Conservation (phyloP, 2,329 filamentous ascomycete genomes). For the Fusarium sulawesiense region DNA sequence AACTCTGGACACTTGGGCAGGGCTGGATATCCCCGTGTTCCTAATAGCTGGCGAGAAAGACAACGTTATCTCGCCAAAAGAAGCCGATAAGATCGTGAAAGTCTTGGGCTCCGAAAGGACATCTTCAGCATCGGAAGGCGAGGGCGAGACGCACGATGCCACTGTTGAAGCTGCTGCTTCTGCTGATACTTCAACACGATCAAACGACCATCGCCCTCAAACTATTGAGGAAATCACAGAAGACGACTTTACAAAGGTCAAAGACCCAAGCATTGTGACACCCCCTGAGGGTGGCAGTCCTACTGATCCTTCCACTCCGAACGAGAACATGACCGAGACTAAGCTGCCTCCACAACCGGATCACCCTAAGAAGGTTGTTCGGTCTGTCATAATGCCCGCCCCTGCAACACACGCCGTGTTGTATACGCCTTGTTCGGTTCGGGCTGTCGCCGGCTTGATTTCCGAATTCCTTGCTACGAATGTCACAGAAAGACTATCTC, state of each 20-base stretch:
- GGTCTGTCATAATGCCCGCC: constrained; percentile 75
- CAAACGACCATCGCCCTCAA: constrained; percentile 49
- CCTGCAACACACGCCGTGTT: constrained; percentile 87
- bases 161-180: constrained; percentile 62
- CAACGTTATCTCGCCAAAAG: constrained; percentile 75
- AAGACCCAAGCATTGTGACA: constrained; percentile 32
- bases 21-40: constrained; percentile 78
- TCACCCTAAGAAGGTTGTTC: constrained; percentile 67
- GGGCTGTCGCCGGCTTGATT: constrained; percentile 82
- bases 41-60: constrained; percentile 84
- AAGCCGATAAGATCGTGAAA: constrained; percentile 74
- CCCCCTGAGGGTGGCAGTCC: constrained; percentile 54
- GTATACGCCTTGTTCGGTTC: constrained; percentile 80
- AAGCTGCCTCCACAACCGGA: constrained; percentile 61
- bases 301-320: constrained; percentile 60
- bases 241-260: constrained; percentile 42
- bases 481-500: constrained; percentile 80
- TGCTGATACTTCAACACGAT: constrained; percentile 52
- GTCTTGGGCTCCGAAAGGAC: constrained; percentile 49
- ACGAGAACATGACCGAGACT: constrained; percentile 54
- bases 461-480: constrained; percentile 82
- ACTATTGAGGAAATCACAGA: constrained; percentile 51
- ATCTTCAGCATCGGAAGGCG: constrained; percentile 27
- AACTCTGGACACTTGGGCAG: constrained; percentile 76
- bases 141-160: constrained; percentile 45